phyloP scores from a whole-genome alignment of 805 yeast species.

The Kuraishia borneana region DNA sequence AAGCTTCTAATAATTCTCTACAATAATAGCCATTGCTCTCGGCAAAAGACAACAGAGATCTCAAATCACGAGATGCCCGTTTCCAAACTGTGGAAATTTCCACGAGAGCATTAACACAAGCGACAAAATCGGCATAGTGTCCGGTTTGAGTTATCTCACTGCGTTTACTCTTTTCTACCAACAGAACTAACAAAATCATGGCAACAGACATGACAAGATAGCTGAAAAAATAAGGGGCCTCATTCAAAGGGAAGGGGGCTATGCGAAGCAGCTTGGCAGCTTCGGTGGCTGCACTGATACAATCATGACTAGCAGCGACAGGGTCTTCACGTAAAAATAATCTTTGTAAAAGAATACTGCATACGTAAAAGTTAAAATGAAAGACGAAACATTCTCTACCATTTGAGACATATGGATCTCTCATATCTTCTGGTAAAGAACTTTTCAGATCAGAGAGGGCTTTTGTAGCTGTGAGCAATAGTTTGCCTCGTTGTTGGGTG shows the following conservation, averaged over 20 bases:
- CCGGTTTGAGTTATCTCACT: background rate
- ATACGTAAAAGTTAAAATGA: slow-evolving; percentile 14
- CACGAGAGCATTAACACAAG: slow-evolving; percentile 7
- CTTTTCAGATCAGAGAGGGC: slow-evolving; percentile 12
- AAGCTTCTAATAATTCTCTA: background rate
- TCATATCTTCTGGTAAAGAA: slow-evolving; percentile 11
- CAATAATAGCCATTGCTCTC: slow-evolving; percentile 1
- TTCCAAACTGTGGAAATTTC: slow-evolving; percentile 6
- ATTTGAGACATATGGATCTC: background rate
- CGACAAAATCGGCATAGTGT: slow-evolving; percentile 3
- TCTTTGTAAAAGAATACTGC: slow-evolving; percentile 11
- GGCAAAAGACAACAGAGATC: slow-evolving; percentile 5
- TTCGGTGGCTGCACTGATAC: slow-evolving; percentile 9
- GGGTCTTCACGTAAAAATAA: slow-evolving; percentile 8
- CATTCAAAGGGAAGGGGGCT: background rate
- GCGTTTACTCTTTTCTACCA: slow-evolving; percentile 2
- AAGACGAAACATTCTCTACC: slow-evolving; percentile 9
- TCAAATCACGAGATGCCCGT: slow-evolving; percentile 4
- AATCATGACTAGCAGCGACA: slow-evolving; percentile 7
- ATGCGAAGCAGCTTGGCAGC: slow-evolving; percentile 6
- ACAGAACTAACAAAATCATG: slow-evolving; percentile 3
- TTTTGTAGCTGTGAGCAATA: slow-evolving; percentile 13
- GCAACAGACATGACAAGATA: slow-evolving; percentile 4
- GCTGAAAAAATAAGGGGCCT: slow-evolving; percentile 8
- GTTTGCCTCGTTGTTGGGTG: slow-evolving; percentile 13